Evolutionary conservation across 2,329 filamentous ascomycete genomes (phyloP), one percentile per base, ranked within the genome.

Genomic region (Botrytis sinoallii): DNA sequence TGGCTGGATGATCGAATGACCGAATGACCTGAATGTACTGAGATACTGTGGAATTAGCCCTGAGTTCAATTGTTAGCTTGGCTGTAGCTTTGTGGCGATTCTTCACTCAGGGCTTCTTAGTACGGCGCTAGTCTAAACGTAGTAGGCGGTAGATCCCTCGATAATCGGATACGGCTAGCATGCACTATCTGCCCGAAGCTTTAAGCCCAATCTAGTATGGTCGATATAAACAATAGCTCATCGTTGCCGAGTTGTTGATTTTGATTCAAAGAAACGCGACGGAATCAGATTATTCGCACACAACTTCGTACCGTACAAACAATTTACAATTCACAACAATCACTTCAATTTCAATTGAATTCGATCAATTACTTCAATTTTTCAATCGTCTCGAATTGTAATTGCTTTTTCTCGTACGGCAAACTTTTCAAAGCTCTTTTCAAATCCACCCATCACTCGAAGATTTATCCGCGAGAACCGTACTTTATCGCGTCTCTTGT

Each of bases 211-310:
- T 57, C 16, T 4, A 14, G 66, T 42, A 68, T 42, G 1, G 35
- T 18, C 1, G 5, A 2, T 40, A 18, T 7, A 9, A 14, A n/a
- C 29, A 35, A 35, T 16, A 66, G 63, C 63, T 66, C 14, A 66
- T 46, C 63, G 42, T 65, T 65, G 63, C 40, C 63, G 20, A 46
- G 42, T 65, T 32, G 42, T 65, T 65, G 40, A 65, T 65, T 64
- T 64, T 64, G n/a, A 44, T 64, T 64, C 29, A 18, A 48, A 48
- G 63, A 68, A 40, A 57, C 66, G 66, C 66, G 66, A 68, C 65
- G 20, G 65, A 55, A 68, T n/a, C 46, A n/a, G 46, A 57, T 57
- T 42, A 57, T 68, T 68, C 66, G 35, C 66, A 57, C 48, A 68
- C 66, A 68, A 32, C 48, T 55, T 68, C 46, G 46, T 29, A 40